Evolutionary conservation across 257 asterid genomes (phyloP), one percentile per base, ranked within the genome.

Genomic region (Ajuga chamaepitys): DNA sequence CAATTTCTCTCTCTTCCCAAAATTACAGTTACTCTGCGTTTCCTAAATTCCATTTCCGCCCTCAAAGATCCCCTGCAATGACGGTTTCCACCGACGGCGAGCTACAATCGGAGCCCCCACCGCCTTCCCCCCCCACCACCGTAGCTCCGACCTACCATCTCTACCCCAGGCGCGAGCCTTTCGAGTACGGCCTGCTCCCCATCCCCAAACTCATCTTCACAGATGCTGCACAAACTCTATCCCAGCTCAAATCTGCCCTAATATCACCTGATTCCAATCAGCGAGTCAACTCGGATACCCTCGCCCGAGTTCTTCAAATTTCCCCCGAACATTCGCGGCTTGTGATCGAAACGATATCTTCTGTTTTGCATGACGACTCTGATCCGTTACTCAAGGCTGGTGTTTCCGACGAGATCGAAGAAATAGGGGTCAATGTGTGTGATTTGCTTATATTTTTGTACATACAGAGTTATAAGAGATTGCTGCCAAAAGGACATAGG

Each of bases 121-220:
- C 78, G 2, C 72, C 78, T 3, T 20, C 77, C 7, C 58, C 77
- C 34, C 76, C 80, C 21, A 65, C 79, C 47, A 11, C 73, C 72
- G n/a, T 14, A 7, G 66, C 57, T 20, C 22, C 77, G 11, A 9
- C 78, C 60, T 58, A 34, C 61, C 82, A 73, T 66, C 77, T 91
- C 65, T 89, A 76, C 74, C 95, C 95, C 4, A 88, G 95, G 44
- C 84, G 96, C 16, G 98, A 91, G 79, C 87, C 92, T 16, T 91
- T 91, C 80, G 98, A 91, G 56, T 91, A 83, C 71, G 89, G 97
- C 62, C 88, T 88, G 53, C 81, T 88, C 65, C 97, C 95, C 7
- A 82, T 92, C 77, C 85, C 87, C 45, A 88, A 85, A 66, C 85
- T 88, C 58, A 85, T 92, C 57, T 92, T 92, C 88, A 24, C 79